Evolutionary conservation across 352 stramenopile species (phyloP), one percentile per base, ranked within the genome.

Genomic region (Hyaloperonospora arabidopsidis): DNA sequence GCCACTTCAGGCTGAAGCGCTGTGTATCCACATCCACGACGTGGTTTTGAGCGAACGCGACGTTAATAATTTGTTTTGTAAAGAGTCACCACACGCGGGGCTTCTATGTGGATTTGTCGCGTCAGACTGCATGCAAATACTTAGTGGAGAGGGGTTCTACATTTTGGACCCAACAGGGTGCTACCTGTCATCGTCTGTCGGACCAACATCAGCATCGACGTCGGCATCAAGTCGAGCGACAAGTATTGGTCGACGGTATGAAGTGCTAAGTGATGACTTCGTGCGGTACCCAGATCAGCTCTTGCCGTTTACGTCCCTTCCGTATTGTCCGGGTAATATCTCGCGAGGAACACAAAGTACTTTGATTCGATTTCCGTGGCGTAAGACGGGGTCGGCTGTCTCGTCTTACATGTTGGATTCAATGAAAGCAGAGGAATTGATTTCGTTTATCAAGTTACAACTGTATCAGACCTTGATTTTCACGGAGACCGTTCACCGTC

Each of bases 71-170:
- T 55, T 86, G 8, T 87, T 77, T 41, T 59, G 63, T 12, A 63
- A 68, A 32, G 76, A 86, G 25, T 70, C 70, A 14, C 82, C 75
- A 12, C 71, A 73, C 32, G 35, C 67, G 13, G 80, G 75, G 3
- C 61, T 91, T 23, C 58, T 89, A 14, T 75, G 63, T 13, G 78
- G 76, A 0, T 87, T 91, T 51, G 65, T 74, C 15, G 69, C 75
- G n/a, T 78, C 76, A 5, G 77, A 91, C 29, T 91, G 78, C 53
- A 74, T 89, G 58, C 81, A 91, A 52, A 85, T 91, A 59, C 56
- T 91, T 5, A 88, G 74, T 49, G 81, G 76, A 22, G 69, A 83
- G n/a, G 65, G 65, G 0, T 88, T 89, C 45, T 91, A 87, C 46
- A 65, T 91, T 36, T 53, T 91, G n/a, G 81, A 91, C 56, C 81